Base-by-base conservation (phyloP, 805 yeast species). In the Hanseniaspora meyeri region DNA sequence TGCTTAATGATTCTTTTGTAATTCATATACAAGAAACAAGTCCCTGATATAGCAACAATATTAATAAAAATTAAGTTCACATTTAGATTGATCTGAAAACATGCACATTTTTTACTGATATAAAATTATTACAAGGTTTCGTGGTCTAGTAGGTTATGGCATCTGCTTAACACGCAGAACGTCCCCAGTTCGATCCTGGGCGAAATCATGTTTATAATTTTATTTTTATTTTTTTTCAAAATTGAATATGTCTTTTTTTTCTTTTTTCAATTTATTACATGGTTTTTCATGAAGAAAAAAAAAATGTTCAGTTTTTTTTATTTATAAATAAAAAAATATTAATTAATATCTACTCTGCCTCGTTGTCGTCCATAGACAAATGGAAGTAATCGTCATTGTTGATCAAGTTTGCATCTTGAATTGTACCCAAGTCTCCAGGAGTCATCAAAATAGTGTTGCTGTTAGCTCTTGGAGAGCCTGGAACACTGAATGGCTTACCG, bases 181-280 rank as follows among this genome's bases (percentile, higher is more conserved):
- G 97, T 91, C 97, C 96, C 97, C 96, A 89, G 97, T 91, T 91
- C 97, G 96, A 91, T 88, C 97, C 97, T 90, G 97, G 97, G 97
- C 89, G 85, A 83, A 87, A 85, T 88, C 96, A 89, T 63, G 36
- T 32, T 32, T 32, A 24, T 24, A 32, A 51, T 20, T 51, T 32
- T 32, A 39, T 38, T 20, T 51, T 32, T 32, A 39, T 38, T 38
- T 27, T 16, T 49, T 49, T 24, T 47, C 4, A 8, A 32, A 32
- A 32, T 32, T 11, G 36, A 32, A 32, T 10, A 32, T 10, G 2
- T 32, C 7, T 32, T 10, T 32, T 31, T 31, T 32, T 32, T 4
- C 7, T 4, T 32, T 4, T 24, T 4, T 24, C 3, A 24, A 24
- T 24, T 24, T 4, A 5, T 24, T 24, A 24, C 27, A 24, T 24